phyloP scores from a whole-genome alignment of 164 flowering plant species.

The Akebia trifoliata region DNA sequence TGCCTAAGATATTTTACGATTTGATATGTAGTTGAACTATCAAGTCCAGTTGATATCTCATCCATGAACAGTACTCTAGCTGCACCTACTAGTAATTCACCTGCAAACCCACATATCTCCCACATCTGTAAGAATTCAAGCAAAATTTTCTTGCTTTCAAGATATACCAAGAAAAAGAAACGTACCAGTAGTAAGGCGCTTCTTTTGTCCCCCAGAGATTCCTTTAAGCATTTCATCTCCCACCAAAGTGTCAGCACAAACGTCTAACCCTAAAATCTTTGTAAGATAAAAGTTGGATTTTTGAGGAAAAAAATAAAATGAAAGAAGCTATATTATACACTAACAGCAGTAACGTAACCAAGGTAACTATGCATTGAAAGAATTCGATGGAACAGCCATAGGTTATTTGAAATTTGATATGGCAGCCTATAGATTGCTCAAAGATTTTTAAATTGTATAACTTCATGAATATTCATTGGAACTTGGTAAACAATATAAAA shows the following conservation, averaged over 20 bases:
- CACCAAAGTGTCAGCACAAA: constrained; percentile 84
- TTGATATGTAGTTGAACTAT: constrained; percentile 93
- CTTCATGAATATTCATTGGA: not conserved
- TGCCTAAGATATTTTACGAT: constrained; percentile 80
- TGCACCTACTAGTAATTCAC: constrained; percentile 85
- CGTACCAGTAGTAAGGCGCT: constrained; percentile 88
- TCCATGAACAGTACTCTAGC: constrained; percentile 96
- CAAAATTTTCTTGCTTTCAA: not conserved
- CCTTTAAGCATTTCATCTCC: constrained; percentile 98
- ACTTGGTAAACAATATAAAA: not conserved
- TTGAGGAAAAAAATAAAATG: constrained; percentile 3
- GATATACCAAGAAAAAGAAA: constrained; percentile 8
- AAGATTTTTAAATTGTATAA: not conserved
- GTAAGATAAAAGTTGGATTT: constrained; percentile 38
- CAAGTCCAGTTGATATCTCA: constrained; percentile 96
- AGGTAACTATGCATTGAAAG: not conserved
- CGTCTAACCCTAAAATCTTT: constrained; percentile 92
- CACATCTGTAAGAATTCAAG: constrained; percentile 14
- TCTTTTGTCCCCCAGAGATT: constrained; percentile 96
- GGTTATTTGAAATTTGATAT: too few species aligned
- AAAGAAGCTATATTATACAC: not conserved
- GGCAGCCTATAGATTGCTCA: not conserved
- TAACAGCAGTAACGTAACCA: not conserved
- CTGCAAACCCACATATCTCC: constrained; percentile 37
- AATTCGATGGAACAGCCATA: too few species aligned